Evolutionary conservation across 2,329 filamentous ascomycete species (phyloP).

Genomic region (Fusarium verticillioides): DNA sequence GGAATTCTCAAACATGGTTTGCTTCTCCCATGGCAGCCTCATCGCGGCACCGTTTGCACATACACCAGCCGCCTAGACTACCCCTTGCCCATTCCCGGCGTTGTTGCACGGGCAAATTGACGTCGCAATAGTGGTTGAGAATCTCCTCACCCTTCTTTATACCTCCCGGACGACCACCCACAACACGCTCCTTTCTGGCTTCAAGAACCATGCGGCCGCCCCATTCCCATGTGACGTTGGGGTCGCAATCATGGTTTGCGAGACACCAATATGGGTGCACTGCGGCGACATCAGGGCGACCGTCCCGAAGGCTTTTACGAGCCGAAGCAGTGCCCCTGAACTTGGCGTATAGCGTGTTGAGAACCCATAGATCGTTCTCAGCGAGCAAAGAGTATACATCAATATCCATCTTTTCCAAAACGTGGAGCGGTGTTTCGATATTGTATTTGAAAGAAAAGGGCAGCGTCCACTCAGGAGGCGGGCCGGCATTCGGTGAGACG

Average conservation of each 20-base stretch:
- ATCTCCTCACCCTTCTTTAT: conserved; percentile 86
- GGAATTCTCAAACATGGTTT: conserved; percentile 15
- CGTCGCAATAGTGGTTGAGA: conserved; percentile 93
- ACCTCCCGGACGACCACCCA: conserved; percentile 64
- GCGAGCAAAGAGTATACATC: conserved; percentile 73
- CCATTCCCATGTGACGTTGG: conserved; percentile 96
- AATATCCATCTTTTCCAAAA: conserved; percentile 86
- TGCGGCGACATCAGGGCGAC: conserved; percentile 88
- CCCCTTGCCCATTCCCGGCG: conserved; percentile 90
- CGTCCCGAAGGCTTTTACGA: conserved; percentile 78
- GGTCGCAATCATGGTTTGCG: conserved; percentile 95
- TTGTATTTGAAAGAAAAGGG: conserved; percentile 84
- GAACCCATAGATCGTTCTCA: conserved; percentile 79
- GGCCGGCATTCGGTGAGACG: conserved; percentile 63
- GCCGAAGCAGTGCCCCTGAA: conserved; percentile 94
- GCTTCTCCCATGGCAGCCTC: conserved; percentile 63
- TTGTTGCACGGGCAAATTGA: conserved; percentile 79
- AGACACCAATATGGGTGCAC: conserved; percentile 97
- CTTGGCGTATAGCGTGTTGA: conserved; percentile 93
- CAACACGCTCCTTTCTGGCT: conserved; percentile 68
- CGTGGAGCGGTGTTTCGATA: conserved; percentile 77
- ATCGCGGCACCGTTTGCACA: conserved; percentile 82
- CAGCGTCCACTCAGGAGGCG: conserved; percentile 73
- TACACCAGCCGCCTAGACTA: conserved; percentile 87
- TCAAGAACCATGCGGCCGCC: conserved; percentile 79